Base-by-base conservation (phyloP, 345 rosid genomes). In the Eucalyptus polyanthemos region DNA sequence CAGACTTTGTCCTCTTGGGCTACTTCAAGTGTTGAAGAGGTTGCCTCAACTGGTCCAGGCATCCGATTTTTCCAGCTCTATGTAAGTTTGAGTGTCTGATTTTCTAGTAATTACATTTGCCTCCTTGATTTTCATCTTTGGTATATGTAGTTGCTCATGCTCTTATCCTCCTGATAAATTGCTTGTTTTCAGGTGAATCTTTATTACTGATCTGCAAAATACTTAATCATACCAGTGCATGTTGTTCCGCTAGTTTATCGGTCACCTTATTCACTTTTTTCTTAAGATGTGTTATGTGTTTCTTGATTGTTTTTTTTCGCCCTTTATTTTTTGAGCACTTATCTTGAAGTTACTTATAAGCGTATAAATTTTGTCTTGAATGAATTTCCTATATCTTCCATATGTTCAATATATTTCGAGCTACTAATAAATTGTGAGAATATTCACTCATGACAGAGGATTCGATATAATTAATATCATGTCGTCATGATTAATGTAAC, bases 1-100 rank as follows among this genome's bases (percentile, higher is more conserved):
- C 94, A 97, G 99, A 96, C 97, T 56, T 92, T 97, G 76, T 97
- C 99, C 69, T 95, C 99, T 21, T 97, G 96, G 98, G 96, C 98
- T 89, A 97, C 99, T 88, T 95, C 97, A 88, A 97, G 99, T 87
- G 98, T 97, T 4, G 99, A 97, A 92, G 99, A 97, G 93, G 98
- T 97, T 89, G 96, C 97, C 92, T 97, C 99, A 40, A 97, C 98
- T 1, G 99, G 99, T 76, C 98, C 98, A 22, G 98, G 99, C 90
- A 92, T 97, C 93, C 97, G 97, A 37, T 96, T 97, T 92, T 97
- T 97, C 94, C 98, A 96, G 89, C 99, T 97, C 58, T 97, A 96
- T 92, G 99, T 97, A 89, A 94, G 97, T 93, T 91, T 7, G 80
- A 21, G 34, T 37, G 40, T 89, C 87, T 88, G 72, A 40, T 88